These are phyloP conservation scores for Neofusicoccum kwambonambiense DNA, from an alignment of 2,329 filamentous ascomycete species.

Conservation along the genomic window DNA sequence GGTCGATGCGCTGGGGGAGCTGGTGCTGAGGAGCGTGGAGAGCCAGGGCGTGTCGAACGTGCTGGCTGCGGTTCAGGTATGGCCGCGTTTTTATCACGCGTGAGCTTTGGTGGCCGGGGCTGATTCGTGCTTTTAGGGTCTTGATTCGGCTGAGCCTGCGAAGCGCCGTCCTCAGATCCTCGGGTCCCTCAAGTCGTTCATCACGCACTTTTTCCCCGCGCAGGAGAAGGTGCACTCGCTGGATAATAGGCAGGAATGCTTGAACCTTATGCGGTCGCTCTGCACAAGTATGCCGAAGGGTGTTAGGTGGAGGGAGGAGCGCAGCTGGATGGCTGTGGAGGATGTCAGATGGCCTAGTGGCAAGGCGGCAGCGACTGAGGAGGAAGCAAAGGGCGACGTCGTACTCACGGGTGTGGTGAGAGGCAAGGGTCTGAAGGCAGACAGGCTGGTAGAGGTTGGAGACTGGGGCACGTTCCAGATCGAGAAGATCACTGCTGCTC, in stretches of 20 bases:
- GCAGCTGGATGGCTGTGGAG: constrained; percentile 93
- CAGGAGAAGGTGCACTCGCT: constrained; percentile 89
- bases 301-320: constrained; percentile 89
- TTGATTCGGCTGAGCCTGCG: constrained; percentile 73
- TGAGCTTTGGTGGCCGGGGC: background rate
- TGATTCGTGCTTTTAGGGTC: constrained; percentile 39
- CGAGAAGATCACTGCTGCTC: constrained; percentile 79
- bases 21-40: constrained; percentile 82
- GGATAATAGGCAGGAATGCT: constrained; percentile 84
- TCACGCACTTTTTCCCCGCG: constrained; percentile 89
- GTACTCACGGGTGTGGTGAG: constrained; percentile 81
- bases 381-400: constrained; percentile 56
- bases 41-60: constrained; percentile 92
- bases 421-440: constrained; percentile 82
- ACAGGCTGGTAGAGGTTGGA: constrained; percentile 84
- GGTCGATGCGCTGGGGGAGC: constrained; percentile 79
- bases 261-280: constrained; percentile 84
- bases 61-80: constrained; percentile 72
- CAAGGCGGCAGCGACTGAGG: constrained; percentile 43
- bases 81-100: background rate
- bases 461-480: constrained; percentile 95
- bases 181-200: constrained; percentile 83
- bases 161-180: constrained; percentile 77
- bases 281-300: constrained; percentile 93
- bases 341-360: constrained; percentile 68